Evolutionary conservation across 2,329 filamentous ascomycete species (phyloP).

Genomic region (Rachicladosporium sp.): DNA sequence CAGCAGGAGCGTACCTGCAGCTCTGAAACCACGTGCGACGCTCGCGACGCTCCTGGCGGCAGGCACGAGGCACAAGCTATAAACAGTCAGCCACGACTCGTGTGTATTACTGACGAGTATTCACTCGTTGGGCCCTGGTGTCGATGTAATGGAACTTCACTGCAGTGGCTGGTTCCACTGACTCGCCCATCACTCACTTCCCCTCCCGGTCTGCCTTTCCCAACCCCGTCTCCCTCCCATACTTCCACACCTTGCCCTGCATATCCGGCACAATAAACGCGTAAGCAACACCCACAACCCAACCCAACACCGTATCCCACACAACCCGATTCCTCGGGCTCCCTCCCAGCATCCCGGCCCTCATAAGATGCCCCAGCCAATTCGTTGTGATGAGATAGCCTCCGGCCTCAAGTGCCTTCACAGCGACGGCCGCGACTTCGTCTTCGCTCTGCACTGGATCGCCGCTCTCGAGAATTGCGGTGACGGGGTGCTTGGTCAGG

Average conservation of each 20-base stretch:
- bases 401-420: conserved; percentile 66
- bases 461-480: conserved; percentile 64
- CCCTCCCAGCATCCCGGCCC: conserved; percentile 42
- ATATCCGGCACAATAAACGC: conserved; percentile 46
- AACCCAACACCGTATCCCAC: conserved; percentile 42
- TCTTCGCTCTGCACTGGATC: conserved; percentile 71
- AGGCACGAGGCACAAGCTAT: too few species aligned
- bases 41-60: too few species aligned
- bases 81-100: too few species aligned
- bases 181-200: too few species aligned
- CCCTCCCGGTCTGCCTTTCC: too few species aligned
- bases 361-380: conserved; percentile 60
- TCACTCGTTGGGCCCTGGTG: too few species aligned
- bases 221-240: conserved; percentile 35
- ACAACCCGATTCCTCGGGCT: conserved; percentile 42
- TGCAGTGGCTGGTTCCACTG: too few species aligned
- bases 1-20: too few species aligned
- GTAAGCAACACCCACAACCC: conserved; percentile 42
- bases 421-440: conserved; percentile 57
- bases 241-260: conserved; percentile 43
- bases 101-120: too few species aligned
- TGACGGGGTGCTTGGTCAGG: conserved; percentile 65
- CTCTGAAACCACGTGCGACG: too few species aligned
- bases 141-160: too few species aligned
- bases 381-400: conserved; percentile 69